A percentile compares a stretch with the other conserved stretches of the same genome.
These are phyloP conservation scores for Hura crepitans DNA, from an alignment of 441 rosid species.

Conservation along the genomic window DNA sequence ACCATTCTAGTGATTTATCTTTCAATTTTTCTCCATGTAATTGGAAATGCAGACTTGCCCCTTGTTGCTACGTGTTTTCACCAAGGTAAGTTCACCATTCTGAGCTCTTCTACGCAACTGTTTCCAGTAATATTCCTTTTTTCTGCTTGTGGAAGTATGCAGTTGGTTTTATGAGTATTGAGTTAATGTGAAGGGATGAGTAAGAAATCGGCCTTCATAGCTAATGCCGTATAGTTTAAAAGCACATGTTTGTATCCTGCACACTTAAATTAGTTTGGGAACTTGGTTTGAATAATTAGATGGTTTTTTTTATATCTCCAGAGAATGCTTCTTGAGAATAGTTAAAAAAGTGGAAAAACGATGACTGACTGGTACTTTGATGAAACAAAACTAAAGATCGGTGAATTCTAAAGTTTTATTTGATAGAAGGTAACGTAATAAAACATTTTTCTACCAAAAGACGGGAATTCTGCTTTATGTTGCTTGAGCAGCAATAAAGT, in stretches of 20 bases:
- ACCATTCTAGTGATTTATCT: background rate
- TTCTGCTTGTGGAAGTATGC: background rate
- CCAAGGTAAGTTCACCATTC: conserved; percentile 50
- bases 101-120: background rate
- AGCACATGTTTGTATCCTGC: background rate
- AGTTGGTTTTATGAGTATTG: background rate
- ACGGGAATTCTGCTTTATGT: too few relatives aligned
- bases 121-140: background rate
- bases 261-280: background rate
- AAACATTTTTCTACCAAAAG: too few relatives aligned
- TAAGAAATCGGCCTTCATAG: background rate
- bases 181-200: background rate
- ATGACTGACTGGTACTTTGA: too few relatives aligned
- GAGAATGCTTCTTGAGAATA: too few relatives aligned
- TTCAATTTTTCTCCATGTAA: background rate
- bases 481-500: too few relatives aligned
- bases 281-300: background rate
- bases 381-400: too few relatives aligned
- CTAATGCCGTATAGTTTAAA: background rate
- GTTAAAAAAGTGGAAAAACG: too few relatives aligned
- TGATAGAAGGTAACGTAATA: too few relatives aligned
- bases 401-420: too few relatives aligned
- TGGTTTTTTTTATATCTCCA: too few relatives aligned
- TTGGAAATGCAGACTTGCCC: conserved; percentile 74
- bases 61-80: conserved; percentile 87